phyloP scores from a whole-genome alignment of 352 stramenopile genomes.

The Phytophthora citrophthora region DNA sequence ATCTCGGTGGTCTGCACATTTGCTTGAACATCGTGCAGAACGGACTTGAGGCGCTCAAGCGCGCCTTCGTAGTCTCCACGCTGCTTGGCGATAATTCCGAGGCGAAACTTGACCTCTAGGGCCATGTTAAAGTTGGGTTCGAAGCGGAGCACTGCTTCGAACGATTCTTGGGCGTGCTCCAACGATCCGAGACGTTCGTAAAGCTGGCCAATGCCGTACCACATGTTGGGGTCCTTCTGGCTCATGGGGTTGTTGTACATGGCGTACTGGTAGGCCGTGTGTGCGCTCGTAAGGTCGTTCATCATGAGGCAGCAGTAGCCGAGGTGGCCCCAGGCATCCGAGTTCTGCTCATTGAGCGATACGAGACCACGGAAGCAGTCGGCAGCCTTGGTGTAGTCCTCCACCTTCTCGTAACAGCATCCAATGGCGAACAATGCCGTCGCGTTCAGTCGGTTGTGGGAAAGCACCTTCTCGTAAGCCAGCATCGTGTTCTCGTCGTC shows the following conservation, averaged over 20 bases:
- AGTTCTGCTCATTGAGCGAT: constrained; percentile 86
- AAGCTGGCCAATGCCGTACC: constrained; percentile 88
- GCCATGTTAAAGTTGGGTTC: constrained; percentile 90
- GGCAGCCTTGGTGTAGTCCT: constrained; percentile 89
- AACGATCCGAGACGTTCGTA: constrained; percentile 86
- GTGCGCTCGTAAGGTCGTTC: constrained; percentile 88
- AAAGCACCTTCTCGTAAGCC: constrained; percentile 89
- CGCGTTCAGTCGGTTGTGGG: constrained; percentile 87
- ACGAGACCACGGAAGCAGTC: constrained; percentile 88
- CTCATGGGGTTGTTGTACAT: constrained; percentile 92
- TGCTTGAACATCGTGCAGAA: constrained; percentile 79
- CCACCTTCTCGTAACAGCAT: constrained; percentile 88
- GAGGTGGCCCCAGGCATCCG: constrained; percentile 83
- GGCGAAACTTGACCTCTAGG: constrained; percentile 85
- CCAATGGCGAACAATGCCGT: constrained; percentile 84
- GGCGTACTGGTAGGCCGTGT: constrained; percentile 89
- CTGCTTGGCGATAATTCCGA: constrained; percentile 88
- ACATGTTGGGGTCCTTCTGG: constrained; percentile 88
- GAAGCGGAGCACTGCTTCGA: constrained; percentile 85
- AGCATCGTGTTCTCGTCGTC: constrained; percentile 90
- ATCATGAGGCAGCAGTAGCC: constrained; percentile 91
- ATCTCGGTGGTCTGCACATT: constrained; percentile 87
- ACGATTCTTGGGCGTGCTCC: constrained; percentile 87
- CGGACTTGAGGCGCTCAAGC: constrained; percentile 83
- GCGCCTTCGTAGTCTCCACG: constrained; percentile 81